Percentiles rank a stretch among this genome's conserved stretches.
Conservation (phyloP, 768 basidiomycete genomes). For the Boletales sp. region DNA sequence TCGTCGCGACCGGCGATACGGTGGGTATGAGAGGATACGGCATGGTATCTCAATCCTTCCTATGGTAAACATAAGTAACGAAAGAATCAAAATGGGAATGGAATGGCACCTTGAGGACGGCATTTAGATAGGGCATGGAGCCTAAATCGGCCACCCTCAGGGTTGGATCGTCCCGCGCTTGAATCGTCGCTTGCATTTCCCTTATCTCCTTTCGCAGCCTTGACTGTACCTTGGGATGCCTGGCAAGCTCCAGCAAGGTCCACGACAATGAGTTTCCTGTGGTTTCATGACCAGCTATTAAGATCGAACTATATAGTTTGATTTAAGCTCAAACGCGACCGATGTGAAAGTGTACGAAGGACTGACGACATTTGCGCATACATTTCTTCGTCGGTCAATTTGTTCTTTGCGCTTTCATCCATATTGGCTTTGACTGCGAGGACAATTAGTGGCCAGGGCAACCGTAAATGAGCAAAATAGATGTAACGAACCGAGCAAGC, state of each 20-base stretch:
- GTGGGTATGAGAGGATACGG: constrained; percentile 46
- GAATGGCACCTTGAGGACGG: constrained; percentile 30
- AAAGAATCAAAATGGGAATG: too few species aligned
- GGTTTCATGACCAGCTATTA: constrained; percentile 56
- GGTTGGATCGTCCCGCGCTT: background rate
- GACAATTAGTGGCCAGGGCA: too few species aligned
- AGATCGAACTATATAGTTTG: constrained; percentile 35
- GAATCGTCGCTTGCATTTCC: background rate
- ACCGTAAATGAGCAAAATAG: background rate
- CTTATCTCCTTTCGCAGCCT: constrained; percentile 44
- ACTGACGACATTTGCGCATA: constrained; percentile 15
- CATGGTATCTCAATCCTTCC: constrained; percentile 46
- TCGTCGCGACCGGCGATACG: constrained; percentile 51
- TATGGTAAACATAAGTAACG: constrained; percentile 20
- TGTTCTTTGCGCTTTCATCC: constrained; percentile 11
- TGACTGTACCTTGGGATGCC: constrained; percentile 51
- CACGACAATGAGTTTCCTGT: constrained; percentile 53
- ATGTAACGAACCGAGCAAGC: constrained; percentile 36
- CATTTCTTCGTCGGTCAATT: constrained; percentile 14
- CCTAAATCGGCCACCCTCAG: constrained; percentile 39
- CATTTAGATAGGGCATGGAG: constrained; percentile 43
- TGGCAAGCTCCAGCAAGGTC: constrained; percentile 59
- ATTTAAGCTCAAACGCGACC: background rate
- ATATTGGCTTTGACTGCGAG: constrained; percentile 21
- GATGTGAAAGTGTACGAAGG: background rate